Base-by-base conservation (phyloP, 805 yeast species). In the Brettanomyces sp. region DNA sequence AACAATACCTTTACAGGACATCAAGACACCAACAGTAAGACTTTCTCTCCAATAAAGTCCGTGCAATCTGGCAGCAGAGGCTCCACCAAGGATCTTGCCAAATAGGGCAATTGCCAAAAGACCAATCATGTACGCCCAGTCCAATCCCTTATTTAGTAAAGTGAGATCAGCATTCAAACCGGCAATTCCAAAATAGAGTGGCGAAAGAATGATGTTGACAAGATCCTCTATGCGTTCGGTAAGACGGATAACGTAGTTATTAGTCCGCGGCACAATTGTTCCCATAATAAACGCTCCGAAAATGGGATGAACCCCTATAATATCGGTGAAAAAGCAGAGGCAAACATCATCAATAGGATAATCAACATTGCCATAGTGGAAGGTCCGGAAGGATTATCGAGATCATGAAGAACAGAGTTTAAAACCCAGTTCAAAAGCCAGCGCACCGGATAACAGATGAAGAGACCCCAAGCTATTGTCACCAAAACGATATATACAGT, bases 1-100 rank as follows among this genome's bases (percentile, higher is more conserved):
- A 23, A 85, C 93, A 51, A 85, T 83, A 63, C 95, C 95, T 63
- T 85, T 85, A 71, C 95, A 85, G 5, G 91, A 83, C 93, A 85
- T 85, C 53, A 85, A 68, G 23, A 83, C 74, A 45, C 95, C 95
- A 36, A 84, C 91, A 2, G 90, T 71, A 34, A 80, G 59, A 2
- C 88, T 76, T 59, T 85, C 93, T 59, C 90, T 74, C 84, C 85
- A 80, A 42, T 70, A 70, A 42, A 85, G 63, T 1, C 84, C 85
- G 59, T 73, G 73, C 37, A 77, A 48, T 52, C 72, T 79, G 2
- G 90, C 82, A 36, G 83, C 81, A 11, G 80, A 49, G 32, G 77
- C 64, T 3, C 93, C 93, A 12, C 93, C 89, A 30, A 67, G 49
- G 4, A 85, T 63, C 58, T 85, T 85, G 11, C 87, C 83, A 14